phyloP scores from a whole-genome alignment of 495 filamentous ascomycete species.

The Daldinia vernicosa region DNA sequence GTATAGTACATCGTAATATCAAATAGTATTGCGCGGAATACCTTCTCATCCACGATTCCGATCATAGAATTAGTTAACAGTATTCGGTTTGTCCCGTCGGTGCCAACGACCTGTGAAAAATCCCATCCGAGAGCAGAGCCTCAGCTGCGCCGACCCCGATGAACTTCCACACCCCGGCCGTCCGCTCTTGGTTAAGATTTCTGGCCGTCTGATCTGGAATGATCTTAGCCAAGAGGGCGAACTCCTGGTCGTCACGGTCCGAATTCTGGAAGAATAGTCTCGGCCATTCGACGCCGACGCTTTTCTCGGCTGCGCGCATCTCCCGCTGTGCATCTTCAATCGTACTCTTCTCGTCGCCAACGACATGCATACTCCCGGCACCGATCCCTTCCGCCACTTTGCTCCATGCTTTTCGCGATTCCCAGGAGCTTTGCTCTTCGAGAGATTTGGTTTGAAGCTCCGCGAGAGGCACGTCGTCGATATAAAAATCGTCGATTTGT shows the following conservation, averaged over 20 bases:
- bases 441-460: neutral
- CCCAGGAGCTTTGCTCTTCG: neutral
- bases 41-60: neutral
- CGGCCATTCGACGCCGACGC: slow-evolving; percentile 66
- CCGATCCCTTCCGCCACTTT: neutral
- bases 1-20: neutral
- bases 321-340: slow-evolving; percentile 59
- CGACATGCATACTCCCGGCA: slow-evolving; percentile 50
- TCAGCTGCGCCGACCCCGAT: slow-evolving; percentile 24
- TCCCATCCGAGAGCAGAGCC: slow-evolving; percentile 31
- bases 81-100: slow-evolving; percentile 27
- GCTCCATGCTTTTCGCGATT: slow-evolving; percentile 2
- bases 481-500: neutral
- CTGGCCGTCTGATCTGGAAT: slow-evolving; percentile 17
- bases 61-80: neutral
- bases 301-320: slow-evolving; percentile 66
- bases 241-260: neutral
- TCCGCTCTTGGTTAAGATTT: slow-evolving; percentile 62
- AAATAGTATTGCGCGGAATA: neutral
- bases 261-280: slow-evolving; percentile 22
- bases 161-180: slow-evolving; percentile 42
- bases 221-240: slow-evolving; percentile 1
- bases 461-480: neutral
- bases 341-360: slow-evolving; percentile 48
- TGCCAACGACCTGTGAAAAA: slow-evolving; percentile 21